Percentiles rank a stretch among this genome's conserved stretches.
Evolutionary conservation across 495 filamentous ascomycete genomes (phyloP).

Genomic region (Penicillium canescens): DNA sequence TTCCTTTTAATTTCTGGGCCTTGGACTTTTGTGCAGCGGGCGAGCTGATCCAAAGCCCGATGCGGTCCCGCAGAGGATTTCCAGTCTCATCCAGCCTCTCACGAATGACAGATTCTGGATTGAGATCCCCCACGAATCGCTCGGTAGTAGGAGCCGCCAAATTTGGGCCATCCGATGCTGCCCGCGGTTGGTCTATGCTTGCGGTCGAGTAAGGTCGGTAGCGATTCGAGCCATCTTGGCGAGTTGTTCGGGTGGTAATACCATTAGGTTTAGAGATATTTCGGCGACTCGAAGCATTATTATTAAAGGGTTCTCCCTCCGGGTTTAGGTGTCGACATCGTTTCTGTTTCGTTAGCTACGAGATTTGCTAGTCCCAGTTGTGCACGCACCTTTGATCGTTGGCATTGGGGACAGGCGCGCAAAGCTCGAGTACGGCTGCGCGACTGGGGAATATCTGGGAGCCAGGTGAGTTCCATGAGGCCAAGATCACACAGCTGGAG

Average conservation of each 20-base stretch:
- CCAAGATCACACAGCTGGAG: neutral
- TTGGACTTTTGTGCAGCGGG: slow-evolving; percentile 13
- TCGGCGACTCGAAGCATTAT: too few relatives aligned
- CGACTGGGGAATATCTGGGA: slow-evolving; percentile 36
- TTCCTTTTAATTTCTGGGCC: neutral
- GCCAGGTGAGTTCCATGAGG: slow-evolving; percentile 42
- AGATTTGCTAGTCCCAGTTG: neutral
- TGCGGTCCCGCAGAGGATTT: slow-evolving; percentile 35
- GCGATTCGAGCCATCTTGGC: neutral
- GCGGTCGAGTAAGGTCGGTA: neutral
- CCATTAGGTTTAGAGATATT: neutral
- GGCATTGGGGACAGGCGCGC: slow-evolving; percentile 36
- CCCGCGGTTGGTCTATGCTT: slow-evolving; percentile 1
- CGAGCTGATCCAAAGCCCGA: slow-evolving; percentile 49
- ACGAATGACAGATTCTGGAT: slow-evolving; percentile 49
- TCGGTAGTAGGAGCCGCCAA: slow-evolving; percentile 24
- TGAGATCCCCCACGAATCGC: slow-evolving; percentile 50
- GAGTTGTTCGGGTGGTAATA: neutral
- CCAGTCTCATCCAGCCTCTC: slow-evolving; percentile 32
- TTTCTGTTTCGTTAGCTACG: slow-evolving; percentile 26
- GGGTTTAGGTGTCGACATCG: slow-evolving; percentile 32
- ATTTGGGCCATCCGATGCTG: slow-evolving; percentile 6
- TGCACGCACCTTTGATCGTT: slow-evolving; percentile 35
- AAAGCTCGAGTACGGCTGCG: slow-evolving; percentile 34
- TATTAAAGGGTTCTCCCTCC: slow-evolving; percentile 15